Base-by-base conservation (phyloP, 768 basidiomycete species). In the Mycena alexandri region DNA sequence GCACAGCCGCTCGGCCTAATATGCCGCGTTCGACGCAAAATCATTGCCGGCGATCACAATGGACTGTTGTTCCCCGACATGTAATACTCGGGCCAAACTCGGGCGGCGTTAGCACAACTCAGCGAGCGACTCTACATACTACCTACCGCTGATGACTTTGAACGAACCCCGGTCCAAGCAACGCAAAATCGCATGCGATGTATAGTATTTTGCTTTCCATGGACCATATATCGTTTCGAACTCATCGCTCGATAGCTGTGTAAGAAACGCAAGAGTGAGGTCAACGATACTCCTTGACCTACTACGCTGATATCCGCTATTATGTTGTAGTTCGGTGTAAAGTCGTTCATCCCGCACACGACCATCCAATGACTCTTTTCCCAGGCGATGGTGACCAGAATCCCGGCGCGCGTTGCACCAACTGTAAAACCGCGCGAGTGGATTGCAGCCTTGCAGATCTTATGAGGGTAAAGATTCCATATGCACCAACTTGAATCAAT, bases 371-470 rank as follows among this genome's bases (percentile, higher is more conserved):
- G 57, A 65, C 43, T 70, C 61, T 63, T 3, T 65, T 74, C 17
- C 38, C 67, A 89, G 89, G 90, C 68, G 90, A 93, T 76, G 91
- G 91, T 71, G 89, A 85, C 3, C 86, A 86, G 72, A 87, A 85
- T 85, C 84, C 85, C 19, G 85, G 84, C 33, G 88, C 87, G 74
- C 78, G 82, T 48, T 93, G 90, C 71, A 87, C 85, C 9, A 90
- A 90, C 72, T 92, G 90, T 71, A 79, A 84, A 21, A 82, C 86
- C 24, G 85, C 81, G 61, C 82, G 85, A 47, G 77, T 84, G 41
- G 86, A 90, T 25, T 93, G 91, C 73, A 90, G 87, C 2, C 90
- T 91, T 73, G 83, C 86, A 65, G 89, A 90, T 77, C 85, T 87
- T 25, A 85, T 88, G 11, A 91, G 90, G 85, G 90, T 90, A 57